These are phyloP conservation scores for Mucor irregularis DNA, from an alignment of 371 early-diverging fungal species.

Conservation along the genomic window DNA sequence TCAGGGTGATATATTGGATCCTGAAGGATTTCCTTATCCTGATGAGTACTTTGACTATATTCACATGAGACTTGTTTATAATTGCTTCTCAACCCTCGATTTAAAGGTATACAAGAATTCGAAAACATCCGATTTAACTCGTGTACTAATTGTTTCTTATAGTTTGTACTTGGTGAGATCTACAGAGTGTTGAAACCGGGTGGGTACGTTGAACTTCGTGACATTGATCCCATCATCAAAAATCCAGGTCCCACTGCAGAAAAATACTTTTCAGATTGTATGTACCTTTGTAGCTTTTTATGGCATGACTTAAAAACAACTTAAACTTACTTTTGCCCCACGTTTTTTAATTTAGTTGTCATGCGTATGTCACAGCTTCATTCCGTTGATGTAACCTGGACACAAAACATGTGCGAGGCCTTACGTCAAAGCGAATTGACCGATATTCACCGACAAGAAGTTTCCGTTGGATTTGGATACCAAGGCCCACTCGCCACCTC, in stretches of 20 bases:
- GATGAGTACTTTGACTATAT: slow-evolving; percentile 59
- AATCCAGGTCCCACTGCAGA: slow-evolving; percentile 52
- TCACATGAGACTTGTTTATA: slow-evolving; percentile 49
- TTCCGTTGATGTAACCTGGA: slow-evolving; percentile 35
- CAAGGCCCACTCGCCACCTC: slow-evolving; percentile 16
- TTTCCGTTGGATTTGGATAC: slow-evolving; percentile 21
- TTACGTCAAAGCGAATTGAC: slow-evolving; percentile 21
- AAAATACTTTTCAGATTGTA: slow-evolving; percentile 16
- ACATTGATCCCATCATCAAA: slow-evolving; percentile 49
- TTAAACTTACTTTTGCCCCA: neutral
- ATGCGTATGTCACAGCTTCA: slow-evolving; percentile 5
- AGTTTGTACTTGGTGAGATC: slow-evolving; percentile 26
- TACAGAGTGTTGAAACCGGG: slow-evolving; percentile 55
- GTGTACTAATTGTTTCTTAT: neutral
- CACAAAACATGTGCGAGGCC: slow-evolving; percentile 20
- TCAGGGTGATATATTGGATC: slow-evolving; percentile 46
- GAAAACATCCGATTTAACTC: neutral
- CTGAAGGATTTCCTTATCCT: slow-evolving; percentile 48
- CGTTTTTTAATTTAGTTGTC: neutral
- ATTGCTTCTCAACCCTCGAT: slow-evolving; percentile 33
- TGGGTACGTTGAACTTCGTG: slow-evolving; percentile 55
- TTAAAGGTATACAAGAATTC: slow-evolving; percentile 26
- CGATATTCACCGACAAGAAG: slow-evolving; percentile 37
- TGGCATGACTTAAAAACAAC: no score
- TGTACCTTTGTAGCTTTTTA: neutral